Conservation (phyloP, 2,329 filamentous ascomycete genomes). For the Ceratocystis diversiconidia region DNA sequence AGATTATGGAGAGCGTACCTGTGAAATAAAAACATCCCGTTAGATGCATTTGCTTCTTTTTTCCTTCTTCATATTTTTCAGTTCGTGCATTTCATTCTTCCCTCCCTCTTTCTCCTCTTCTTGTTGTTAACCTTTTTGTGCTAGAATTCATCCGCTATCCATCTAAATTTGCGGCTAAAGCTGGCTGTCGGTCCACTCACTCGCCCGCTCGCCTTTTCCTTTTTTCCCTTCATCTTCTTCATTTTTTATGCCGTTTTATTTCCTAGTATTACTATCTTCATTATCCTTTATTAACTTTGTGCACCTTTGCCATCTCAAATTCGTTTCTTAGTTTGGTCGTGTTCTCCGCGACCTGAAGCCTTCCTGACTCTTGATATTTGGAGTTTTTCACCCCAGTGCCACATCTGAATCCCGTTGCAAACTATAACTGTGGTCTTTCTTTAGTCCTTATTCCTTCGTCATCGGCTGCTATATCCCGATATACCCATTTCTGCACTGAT, state of each 20-base stretch:
- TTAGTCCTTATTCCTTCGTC: background rate
- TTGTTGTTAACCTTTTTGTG: background rate
- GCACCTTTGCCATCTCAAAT: background rate
- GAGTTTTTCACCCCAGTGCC: background rate
- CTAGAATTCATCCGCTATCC: background rate
- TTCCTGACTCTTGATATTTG: background rate
- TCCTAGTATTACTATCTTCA: background rate
- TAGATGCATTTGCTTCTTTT: conserved; percentile 2
- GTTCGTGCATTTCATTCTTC: background rate
- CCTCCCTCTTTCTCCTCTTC: background rate
- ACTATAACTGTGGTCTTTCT: background rate
- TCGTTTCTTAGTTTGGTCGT: background rate
- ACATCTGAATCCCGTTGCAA: background rate
- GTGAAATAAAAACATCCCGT: conserved; percentile 6
- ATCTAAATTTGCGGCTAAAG: background rate
- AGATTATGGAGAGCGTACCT: conserved; percentile 7
- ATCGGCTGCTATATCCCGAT: background rate
- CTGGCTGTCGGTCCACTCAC: background rate
- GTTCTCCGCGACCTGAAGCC: background rate
- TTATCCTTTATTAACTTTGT: background rate
- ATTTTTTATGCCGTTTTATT: background rate
- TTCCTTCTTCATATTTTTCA: background rate
- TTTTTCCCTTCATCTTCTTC: background rate
- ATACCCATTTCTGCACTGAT: background rate
- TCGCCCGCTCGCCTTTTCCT: background rate